Base-by-base conservation (phyloP, 73 alveolate genomes). In the Paramecium biaurelia region DNA sequence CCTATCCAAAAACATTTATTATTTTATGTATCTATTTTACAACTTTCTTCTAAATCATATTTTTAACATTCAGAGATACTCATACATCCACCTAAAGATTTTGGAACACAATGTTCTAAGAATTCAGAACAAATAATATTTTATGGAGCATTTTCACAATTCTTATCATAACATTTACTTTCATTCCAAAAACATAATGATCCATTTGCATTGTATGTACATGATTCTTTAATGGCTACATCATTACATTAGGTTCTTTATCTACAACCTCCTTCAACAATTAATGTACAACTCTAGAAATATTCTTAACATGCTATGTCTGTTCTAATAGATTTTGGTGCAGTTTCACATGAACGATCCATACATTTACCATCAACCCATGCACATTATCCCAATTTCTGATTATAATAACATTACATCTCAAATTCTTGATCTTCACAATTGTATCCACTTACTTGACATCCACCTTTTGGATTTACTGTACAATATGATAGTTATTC, bases 1-100 rank as follows among this genome's bases (percentile, higher is more conserved):
- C 72, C 90, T 42, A 45, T 79, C 90, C 90, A 79, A 79, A 24
- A 79, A 23, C 90, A 79, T 79, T 79, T 23, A 10, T 79, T 38
- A 43, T 47, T 47, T 20, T 38, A 23, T 4, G n/a, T 9, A 79
- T 79, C 90, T 79, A 47, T 2, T 35, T 15, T 6, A 37, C 86
- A 72, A 72, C 86, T 38, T 41, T 72, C 86, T 5, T 23, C 20
- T 12, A 72, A 2, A 35, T 32, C 23, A 38, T 35, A 35, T 21
- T 38, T 72, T 35, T 63, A 28, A 21, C 86, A 72, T 14, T 35
- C 86, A 32, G 47, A 10, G 20, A 72, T 35, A 12, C 57, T 34
- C 26, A 32, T 34, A 72, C 86, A 72, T 72, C 86, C 86, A n/a
- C 86, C 86, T 34, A 20, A 0, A 8, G 56, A 30, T 72, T 30